Evolutionary conservation across 805 yeast species (phyloP).

Genomic region (Myxozyma nipponensis): DNA sequence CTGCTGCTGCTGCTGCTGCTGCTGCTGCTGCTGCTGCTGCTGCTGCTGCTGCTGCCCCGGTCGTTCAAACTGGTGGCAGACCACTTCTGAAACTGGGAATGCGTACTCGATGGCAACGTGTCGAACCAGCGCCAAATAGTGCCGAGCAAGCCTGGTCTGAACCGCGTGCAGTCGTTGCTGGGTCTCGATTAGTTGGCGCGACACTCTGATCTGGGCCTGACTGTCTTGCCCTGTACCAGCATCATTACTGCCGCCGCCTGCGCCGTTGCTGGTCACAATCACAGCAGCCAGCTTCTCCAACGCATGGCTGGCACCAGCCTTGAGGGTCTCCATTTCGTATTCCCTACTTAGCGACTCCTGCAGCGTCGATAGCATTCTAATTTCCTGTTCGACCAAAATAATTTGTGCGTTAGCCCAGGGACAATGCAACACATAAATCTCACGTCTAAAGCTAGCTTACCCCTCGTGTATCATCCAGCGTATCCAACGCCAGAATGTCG

Average conservation of each 20-base stretch:
- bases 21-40: no score
- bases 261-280: no score
- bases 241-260: not conserved
- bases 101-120: constrained; percentile 11
- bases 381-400: not conserved
- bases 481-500: not conserved
- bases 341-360: not conserved
- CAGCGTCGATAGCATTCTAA: not conserved
- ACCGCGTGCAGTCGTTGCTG: constrained; percentile 9
- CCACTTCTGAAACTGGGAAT: constrained; percentile 7
- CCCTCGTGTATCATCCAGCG: not conserved
- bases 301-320: not conserved
- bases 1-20: no score
- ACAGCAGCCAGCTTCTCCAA: not conserved
- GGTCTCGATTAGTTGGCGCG: no score
- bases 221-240: not conserved
- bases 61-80: not conserved
- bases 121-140: constrained; percentile 6
- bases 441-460: not conserved
- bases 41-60: no score
- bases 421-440: no score
- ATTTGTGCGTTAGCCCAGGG: no score
- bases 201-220: not conserved
- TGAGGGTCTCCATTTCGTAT: not conserved
- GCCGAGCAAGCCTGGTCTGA: constrained; percentile 2